Evolutionary conservation across 768 basidiomycete species (phyloP).

Genomic region (Trametes villosa): DNA sequence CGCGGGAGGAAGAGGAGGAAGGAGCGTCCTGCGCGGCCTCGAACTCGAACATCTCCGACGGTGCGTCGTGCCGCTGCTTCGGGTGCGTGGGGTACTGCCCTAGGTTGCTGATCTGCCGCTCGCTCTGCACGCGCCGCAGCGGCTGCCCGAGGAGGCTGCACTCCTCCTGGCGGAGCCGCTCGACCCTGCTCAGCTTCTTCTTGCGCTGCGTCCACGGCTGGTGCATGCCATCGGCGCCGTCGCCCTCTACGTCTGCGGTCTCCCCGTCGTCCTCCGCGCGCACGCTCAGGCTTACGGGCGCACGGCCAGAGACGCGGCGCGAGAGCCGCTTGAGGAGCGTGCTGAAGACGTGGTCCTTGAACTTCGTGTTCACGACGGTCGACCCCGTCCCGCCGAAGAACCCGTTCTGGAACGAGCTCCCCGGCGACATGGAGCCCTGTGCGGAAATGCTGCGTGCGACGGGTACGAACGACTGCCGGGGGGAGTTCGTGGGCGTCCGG

Average conservation of each 20-base stretch:
- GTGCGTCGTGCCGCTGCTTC: constrained; percentile 38
- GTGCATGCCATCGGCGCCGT: constrained; percentile 23
- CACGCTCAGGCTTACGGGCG: not conserved
- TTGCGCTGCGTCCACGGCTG: constrained; percentile 40
- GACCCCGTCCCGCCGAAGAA: constrained; percentile 90
- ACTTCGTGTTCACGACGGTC: constrained; percentile 89
- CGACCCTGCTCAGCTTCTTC: constrained; percentile 48
- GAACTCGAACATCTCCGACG: constrained; percentile 37
- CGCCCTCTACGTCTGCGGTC: constrained; percentile 46
- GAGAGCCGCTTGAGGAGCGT: constrained; percentile 80
- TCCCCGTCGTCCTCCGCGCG: constrained; percentile 42
- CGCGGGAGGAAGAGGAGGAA: not conserved
- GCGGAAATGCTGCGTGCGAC: constrained; percentile 6
- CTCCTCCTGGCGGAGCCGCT: constrained; percentile 46
- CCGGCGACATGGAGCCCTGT: constrained; percentile 20
- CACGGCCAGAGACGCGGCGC: constrained; percentile 45
- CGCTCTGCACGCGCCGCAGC: constrained; percentile 71
- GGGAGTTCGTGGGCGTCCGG: constrained; percentile 36
- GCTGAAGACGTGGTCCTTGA: constrained; percentile 95
- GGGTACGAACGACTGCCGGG: constrained; percentile 16
- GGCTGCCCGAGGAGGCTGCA: constrained; percentile 39
- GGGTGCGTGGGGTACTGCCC: constrained; percentile 39
- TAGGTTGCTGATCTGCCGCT: constrained; percentile 49
- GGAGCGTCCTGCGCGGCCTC: constrained; percentile 24
- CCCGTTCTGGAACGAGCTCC: constrained; percentile 31